These are phyloP conservation scores for Colletotrichum spaethianum DNA, from an alignment of 2,329 filamentous ascomycete species.

Conservation along the genomic window DNA sequence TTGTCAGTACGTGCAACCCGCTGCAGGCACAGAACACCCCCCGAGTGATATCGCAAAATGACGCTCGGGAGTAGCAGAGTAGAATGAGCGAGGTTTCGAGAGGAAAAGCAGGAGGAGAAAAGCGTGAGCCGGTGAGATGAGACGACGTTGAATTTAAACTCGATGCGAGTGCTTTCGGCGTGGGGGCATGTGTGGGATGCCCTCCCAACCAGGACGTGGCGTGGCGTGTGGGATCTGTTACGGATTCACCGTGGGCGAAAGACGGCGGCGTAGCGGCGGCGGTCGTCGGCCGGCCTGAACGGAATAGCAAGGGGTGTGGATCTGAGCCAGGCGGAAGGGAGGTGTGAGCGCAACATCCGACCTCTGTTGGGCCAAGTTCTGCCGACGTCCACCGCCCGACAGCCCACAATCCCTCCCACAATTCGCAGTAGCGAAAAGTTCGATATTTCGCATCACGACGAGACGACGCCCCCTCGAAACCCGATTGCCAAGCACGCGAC, in stretches of 20 bases:
- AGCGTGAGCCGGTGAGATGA: constrained; percentile 29
- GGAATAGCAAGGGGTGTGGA: background rate
- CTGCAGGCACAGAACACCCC: constrained; percentile 11
- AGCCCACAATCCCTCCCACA: constrained; percentile 61
- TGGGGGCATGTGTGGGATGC: constrained; percentile 40
- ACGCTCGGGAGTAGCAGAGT: constrained; percentile 35
- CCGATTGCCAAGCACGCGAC: constrained; percentile 39
- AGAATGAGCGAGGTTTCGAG: constrained; percentile 10
- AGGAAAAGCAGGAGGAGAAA: constrained; percentile 1
- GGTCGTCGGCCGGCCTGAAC: background rate
- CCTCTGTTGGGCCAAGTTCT: constrained; percentile 46
- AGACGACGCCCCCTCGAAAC: constrained; percentile 30
- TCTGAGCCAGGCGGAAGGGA: background rate
- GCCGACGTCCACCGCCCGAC: constrained; percentile 54
- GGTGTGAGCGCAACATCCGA: constrained; percentile 4
- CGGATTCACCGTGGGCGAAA: constrained; percentile 28
- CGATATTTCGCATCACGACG: constrained; percentile 55
- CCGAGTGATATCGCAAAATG: constrained; percentile 42
- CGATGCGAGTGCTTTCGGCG: constrained; percentile 40
- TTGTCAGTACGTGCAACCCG: constrained; percentile 1
- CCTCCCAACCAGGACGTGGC: constrained; percentile 36
- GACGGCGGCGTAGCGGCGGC: constrained; percentile 4
- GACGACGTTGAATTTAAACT: constrained; percentile 44
- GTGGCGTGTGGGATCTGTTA: constrained; percentile 37
- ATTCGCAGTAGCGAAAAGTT: constrained; percentile 59